Evolutionary conservation across 805 yeast species (phyloP).

Genomic region (Metschnikowia picachoensis): DNA sequence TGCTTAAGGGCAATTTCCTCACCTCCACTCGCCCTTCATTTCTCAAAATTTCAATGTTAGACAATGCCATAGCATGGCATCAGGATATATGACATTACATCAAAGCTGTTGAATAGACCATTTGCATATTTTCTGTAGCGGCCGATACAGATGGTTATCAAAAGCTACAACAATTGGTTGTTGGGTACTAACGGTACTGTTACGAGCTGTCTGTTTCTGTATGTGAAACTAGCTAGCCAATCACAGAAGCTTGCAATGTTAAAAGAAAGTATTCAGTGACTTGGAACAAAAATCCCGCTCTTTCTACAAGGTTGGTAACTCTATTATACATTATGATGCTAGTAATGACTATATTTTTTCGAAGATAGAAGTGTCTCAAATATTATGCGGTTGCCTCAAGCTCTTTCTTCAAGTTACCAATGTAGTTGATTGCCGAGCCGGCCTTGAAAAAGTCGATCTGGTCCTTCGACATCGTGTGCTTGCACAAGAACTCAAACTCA

Average conservation of each 20-base stretch:
- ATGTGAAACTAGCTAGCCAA: too few species aligned
- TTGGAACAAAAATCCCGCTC: too few species aligned
- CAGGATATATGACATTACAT: constrained; percentile 1
- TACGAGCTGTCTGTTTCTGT: too few species aligned
- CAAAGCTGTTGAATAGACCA: not conserved
- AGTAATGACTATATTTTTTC: not conserved
- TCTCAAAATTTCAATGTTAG: constrained; percentile 9
- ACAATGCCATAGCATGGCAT: constrained; percentile 6
- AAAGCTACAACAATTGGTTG: not conserved
- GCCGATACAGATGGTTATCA: not conserved
- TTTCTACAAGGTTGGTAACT: too few species aligned
- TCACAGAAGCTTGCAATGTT: too few species aligned
- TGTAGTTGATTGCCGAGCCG: constrained; percentile 93
- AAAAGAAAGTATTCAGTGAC: too few species aligned
- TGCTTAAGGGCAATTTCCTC: constrained; percentile 23
- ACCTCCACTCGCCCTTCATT: constrained; percentile 5
- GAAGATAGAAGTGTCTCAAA: too few species aligned
- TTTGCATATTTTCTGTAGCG: not conserved
- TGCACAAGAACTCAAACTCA: constrained; percentile 62
- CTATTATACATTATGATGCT: not conserved
- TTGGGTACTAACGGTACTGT: too few species aligned
- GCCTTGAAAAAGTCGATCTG: constrained; percentile 95
- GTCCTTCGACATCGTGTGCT: constrained; percentile 96
- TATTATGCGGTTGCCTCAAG: constrained; percentile 7
- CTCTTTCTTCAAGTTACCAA: constrained; percentile 51